phyloP scores from a whole-genome alignment of 805 yeast genomes.

The Candida manassasensis region DNA sequence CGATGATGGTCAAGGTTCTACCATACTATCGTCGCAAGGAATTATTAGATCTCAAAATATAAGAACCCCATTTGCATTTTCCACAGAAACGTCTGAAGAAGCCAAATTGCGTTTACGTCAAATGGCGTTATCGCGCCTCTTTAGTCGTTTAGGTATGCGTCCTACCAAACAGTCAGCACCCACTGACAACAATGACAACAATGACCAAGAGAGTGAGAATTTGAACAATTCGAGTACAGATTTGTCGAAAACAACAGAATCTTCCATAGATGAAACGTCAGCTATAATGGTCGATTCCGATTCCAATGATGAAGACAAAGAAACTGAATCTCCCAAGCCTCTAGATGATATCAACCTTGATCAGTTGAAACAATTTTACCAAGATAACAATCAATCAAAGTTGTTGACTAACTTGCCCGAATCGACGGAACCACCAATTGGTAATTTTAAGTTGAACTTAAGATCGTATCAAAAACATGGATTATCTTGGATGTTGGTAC shows the following conservation, averaged over 20 bases:
- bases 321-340: constrained; percentile 8
- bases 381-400: constrained; percentile 63
- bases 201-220: constrained; percentile 9
- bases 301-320: constrained; percentile 29
- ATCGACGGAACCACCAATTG: constrained; percentile 46
- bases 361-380: constrained; percentile 72
- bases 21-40: not conserved
- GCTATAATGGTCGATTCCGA: constrained; percentile 5
- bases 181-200: constrained; percentile 1
- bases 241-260: not conserved
- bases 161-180: constrained; percentile 14
- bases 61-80: constrained; percentile 19
- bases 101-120: constrained; percentile 48
- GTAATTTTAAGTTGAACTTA: constrained; percentile 52
- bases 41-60: constrained; percentile 10
- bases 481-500: constrained; percentile 80
- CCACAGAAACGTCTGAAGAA: constrained; percentile 52
- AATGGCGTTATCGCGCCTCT: constrained; percentile 49
- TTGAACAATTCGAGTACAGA: constrained; percentile 7
- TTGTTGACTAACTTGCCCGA: constrained; percentile 55
- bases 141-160: constrained; percentile 44
- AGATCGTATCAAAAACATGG: constrained; percentile 83
- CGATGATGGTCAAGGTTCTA: constrained; percentile 2
- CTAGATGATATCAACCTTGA: constrained; percentile 52
- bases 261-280: not conserved